Evolutionary conservation across 1,284 basidiomycete species (phyloP), one percentile per base, ranked within the genome.

Genomic region (Malassezia psittaci): DNA sequence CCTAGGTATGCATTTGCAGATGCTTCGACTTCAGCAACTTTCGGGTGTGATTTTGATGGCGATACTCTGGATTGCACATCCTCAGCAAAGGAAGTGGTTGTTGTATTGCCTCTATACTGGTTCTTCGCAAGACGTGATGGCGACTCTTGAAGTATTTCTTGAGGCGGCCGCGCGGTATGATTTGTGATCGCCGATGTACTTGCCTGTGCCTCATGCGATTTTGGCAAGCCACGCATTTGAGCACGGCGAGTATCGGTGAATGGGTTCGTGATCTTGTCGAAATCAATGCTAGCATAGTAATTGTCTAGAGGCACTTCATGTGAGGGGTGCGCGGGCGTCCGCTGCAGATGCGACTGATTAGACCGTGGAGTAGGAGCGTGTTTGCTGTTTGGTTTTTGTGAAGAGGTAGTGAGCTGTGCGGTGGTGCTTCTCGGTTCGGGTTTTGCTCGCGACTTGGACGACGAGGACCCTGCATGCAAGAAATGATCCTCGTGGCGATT

Each of bases 211-310:
- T 49, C 47, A n/a, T 37, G 50, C 33, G 10, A 32, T 34, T 33
- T 45, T n/a, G 21, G 12, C 8, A 45, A 46, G 51, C 44, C 55
- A 15, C 55, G 55, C 55, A 57, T 57, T 15, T 52, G 51, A 5
- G 50, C 55, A 16, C 55, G 55, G 18, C 51, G 50, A n/a, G 50
- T 52, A 29, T 57, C 55, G 6, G 44, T 57, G n/a, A 57, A 57
- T 8, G 55, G 55, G 21, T 57, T 51, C 32, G 55, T 52, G 19
- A 57, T 57, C 36, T 57, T 52, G 45, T 57, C 55, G 46, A 52
- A 57, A 42, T 57, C 55, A 32, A 57, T 57, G 34, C 34, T 41
- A 8, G 52, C 44, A 37, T 52, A 57, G 21, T 52, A 32, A 16
- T 45, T 34, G 24, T 45, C 43, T 37, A 43, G 12, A 36, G 36